Evolutionary conservation across 148 eudicot species (phyloP).

Genomic region (Fagopyrum tataricum): DNA sequence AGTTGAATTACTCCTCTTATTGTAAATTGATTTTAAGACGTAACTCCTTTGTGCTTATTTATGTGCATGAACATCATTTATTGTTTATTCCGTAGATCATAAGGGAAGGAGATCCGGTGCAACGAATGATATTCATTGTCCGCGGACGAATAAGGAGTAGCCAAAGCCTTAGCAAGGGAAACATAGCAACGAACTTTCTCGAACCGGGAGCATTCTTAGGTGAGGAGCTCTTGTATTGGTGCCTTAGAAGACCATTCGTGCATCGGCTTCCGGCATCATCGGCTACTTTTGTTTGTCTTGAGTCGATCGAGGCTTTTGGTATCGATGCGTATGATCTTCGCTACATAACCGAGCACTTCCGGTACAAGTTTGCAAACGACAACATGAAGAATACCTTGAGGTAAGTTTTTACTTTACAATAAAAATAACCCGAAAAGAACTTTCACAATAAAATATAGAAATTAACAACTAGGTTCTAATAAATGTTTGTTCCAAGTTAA

Average conservation of each 20-base stretch:
- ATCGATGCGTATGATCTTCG: conserved; percentile 26
- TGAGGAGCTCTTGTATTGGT: conserved; percentile 38
- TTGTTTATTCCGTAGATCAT: conserved; percentile 19
- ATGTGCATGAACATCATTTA: not conserved
- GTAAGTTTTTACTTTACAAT: not conserved
- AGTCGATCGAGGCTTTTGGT: conserved; percentile 26
- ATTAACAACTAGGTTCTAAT: too few species aligned
- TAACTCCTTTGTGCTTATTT: too few species aligned
- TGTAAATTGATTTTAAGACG: not conserved
- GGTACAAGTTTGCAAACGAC: conserved; percentile 24
- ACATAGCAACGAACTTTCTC: conserved; percentile 19
- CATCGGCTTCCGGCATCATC: conserved; percentile 31
- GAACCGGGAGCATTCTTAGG: conserved; percentile 30
- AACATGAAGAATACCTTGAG: conserved; percentile 27
- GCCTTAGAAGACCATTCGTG: conserved; percentile 27
- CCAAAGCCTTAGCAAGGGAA: conserved; percentile 27
- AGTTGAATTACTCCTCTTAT: not conserved
- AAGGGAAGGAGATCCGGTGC: conserved; percentile 44
- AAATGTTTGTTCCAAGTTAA: too few species aligned
- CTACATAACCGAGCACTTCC: conserved; percentile 32
- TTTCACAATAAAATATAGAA: too few species aligned
- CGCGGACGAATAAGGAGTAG: conserved; percentile 25
- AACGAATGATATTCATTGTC: conserved; percentile 32
- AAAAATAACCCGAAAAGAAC: too few species aligned
- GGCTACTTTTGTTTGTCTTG: conserved; percentile 24